Evolutionary conservation across 2,329 filamentous ascomycete genomes (phyloP), one percentile per base, ranked within the genome.

Genomic region (Ceratocystis alfenasii): DNA sequence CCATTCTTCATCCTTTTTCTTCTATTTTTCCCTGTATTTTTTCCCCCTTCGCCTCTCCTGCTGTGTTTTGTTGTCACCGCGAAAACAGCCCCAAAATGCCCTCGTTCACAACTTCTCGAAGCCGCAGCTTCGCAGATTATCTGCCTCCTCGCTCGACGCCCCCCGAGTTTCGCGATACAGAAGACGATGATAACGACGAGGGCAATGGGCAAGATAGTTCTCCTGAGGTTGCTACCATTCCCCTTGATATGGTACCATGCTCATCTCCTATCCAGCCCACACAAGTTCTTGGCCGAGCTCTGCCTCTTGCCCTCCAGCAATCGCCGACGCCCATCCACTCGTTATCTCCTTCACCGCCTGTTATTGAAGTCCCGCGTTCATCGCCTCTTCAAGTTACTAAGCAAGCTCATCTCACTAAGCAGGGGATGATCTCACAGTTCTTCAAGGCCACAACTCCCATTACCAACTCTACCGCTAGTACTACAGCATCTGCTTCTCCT

Each of bases 321-420:
- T 62, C 62, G 15, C 65, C 69, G 59, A 61, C 71, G 53, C 59
- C 74, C 66, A 45, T 75, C 55, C 46, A 74, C 57, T 75, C 76
- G 28, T 78, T 80, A 6, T 81, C 55, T 6, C 77, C 78, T 7
- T 65, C 63, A 8, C 70, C 74, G 30, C 77, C 78, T 44, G 71
- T 78, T 20, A 73, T 96, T 66, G 92, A 96, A 74, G 92, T 96
- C 2, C 86, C 87, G 36, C 89, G 90, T n/a, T 96, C 92, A 2
- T 96, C 93, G 0, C 92, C 91, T 86, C 66, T 48, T 7, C 57
- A 33, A 22, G 25, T 45, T 5, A 17, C 46, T 17, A 50, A 50
- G 20, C 57, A 57, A 20, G 22, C 53, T 61, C 46, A 48, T 20
- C 66, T 61, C 25, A 69, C 69, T 22, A 69, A 74, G 64, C 78